Evolutionary conservation across 345 rosid species (phyloP).

Genomic region (Boechera stricta): DNA sequence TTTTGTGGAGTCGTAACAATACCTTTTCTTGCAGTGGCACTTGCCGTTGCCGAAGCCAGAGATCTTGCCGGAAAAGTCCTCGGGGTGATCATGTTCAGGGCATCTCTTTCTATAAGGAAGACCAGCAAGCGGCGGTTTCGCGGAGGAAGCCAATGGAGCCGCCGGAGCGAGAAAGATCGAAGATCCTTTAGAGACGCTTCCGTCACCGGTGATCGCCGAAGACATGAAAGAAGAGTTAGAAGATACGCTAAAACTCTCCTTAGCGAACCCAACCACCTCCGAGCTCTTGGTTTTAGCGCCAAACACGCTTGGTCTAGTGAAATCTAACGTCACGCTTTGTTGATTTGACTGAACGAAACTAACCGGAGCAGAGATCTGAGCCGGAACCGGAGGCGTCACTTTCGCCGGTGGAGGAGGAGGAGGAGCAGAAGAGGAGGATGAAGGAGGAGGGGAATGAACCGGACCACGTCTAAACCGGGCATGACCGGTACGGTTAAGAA

Average conservation of each 20-base stretch:
- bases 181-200: constrained; percentile 84
- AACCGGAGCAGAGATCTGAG: constrained; percentile 37
- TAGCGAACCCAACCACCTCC: constrained; percentile 61
- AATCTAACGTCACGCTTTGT: constrained; percentile 73
- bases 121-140: constrained; percentile 70
- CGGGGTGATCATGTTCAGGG: constrained; percentile 62
- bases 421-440: constrained; percentile 36
- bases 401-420: neutral
- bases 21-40: constrained; percentile 95
- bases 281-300: constrained; percentile 45
- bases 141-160: constrained; percentile 56
- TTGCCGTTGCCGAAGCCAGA: constrained; percentile 66
- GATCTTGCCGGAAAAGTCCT: constrained; percentile 56
- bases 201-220: constrained; percentile 87
- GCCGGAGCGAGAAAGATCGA: constrained; percentile 60
- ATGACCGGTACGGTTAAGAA: constrained; percentile 78
- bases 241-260: constrained; percentile 74
- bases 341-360: constrained; percentile 56
- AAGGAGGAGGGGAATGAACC: constrained; percentile 48
- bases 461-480: constrained; percentile 91
- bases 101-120: constrained; percentile 69
- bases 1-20: neutral
- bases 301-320: constrained; percentile 62
- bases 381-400: neutral
- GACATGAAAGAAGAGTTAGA: constrained; percentile 85